Percentiles rank a stretch among this genome's conserved stretches.
These are phyloP conservation scores for Ceratocystis diversiconidia DNA, from an alignment of 2,329 filamentous ascomycete species.

Conservation along the genomic window DNA sequence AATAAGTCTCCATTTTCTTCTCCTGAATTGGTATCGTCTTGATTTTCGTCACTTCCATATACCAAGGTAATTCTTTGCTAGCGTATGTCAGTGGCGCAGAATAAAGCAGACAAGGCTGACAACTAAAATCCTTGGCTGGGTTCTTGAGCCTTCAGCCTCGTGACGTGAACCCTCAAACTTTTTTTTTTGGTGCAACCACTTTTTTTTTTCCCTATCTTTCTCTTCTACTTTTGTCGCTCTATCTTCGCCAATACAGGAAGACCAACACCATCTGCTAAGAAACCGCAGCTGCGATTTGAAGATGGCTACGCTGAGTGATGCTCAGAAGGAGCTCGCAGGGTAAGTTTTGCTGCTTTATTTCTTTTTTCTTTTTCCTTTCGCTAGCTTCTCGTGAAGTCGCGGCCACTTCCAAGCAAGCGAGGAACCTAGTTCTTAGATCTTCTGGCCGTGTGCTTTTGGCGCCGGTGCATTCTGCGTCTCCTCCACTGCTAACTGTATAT, in stretches of 20 bases:
- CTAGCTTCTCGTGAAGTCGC: neutral
- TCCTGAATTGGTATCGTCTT: too few species aligned
- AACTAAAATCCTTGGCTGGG: neutral
- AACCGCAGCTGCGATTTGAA: neutral
- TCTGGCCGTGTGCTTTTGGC: neutral
- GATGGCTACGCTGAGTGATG: conserved; percentile 30
- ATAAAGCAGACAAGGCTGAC: conserved; percentile 13
- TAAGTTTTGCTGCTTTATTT: conserved; percentile 23
- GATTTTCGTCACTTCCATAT: too few species aligned
- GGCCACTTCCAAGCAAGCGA: neutral
- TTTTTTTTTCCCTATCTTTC: conserved; percentile 8
- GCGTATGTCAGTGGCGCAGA: too few species aligned
- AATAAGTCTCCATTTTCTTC: too few species aligned
- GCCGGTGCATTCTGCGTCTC: neutral
- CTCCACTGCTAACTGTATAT: conserved; percentile 15
- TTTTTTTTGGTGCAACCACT: neutral
- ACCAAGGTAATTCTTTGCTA: too few species aligned
- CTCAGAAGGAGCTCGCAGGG: conserved; percentile 46
- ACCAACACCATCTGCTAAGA: neutral
- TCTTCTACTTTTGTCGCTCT: neutral
- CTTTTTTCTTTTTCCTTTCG: neutral
- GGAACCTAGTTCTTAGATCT: too few species aligned
- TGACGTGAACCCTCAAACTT: conserved; percentile 14
- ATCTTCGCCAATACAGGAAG: neutral
- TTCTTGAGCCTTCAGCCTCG: conserved; percentile 15